Evolutionary conservation across 2,329 filamentous ascomycete genomes (phyloP).

Genomic region (Fusarium denticulatum): DNA sequence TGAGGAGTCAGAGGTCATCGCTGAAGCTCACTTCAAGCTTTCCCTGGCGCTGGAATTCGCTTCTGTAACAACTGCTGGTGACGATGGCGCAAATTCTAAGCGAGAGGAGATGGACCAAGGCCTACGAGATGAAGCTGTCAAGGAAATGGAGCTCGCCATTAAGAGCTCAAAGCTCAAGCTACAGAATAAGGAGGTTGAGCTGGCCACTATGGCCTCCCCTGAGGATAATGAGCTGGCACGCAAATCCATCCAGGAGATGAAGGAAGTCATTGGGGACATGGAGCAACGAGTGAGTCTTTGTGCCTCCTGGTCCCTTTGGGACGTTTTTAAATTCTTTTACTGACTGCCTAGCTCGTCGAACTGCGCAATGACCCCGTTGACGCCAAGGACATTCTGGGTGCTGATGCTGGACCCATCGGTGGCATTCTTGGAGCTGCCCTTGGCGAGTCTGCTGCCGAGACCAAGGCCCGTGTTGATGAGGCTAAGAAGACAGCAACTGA

Average conservation of each 20-base stretch:
- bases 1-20: conserved; percentile 83
- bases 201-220: conserved; percentile 69
- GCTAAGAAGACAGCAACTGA: conserved; percentile 80
- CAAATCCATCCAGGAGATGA: conserved; percentile 75
- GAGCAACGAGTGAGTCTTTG: conserved; percentile 70
- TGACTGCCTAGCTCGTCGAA: conserved; percentile 67
- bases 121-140: conserved; percentile 75
- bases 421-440: conserved; percentile 72
- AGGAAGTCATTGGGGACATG: conserved; percentile 82
- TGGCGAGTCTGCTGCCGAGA: conserved; percentile 69
- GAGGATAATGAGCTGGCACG: conserved; percentile 73
- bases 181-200: conserved; percentile 73
- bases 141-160: conserved; percentile 79
- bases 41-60: conserved; percentile 95
- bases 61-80: conserved; percentile 73
- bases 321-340: not conserved
- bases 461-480: conserved; percentile 73
- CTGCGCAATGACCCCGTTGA: conserved; percentile 68
- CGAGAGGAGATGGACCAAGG: conserved; percentile 70
- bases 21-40: conserved; percentile 96
- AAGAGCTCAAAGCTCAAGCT: conserved; percentile 77
- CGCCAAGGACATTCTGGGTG: conserved; percentile 51
- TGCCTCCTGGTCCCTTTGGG: not conserved
- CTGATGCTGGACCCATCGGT: conserved; percentile 56
- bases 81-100: conserved; percentile 57